Percentiles rank a stretch among this genome's conserved stretches.
These are phyloP conservation scores for Chalciporus sphaerocephalus DNA, from an alignment of 768 basidiomycete species.

Conservation along the genomic window DNA sequence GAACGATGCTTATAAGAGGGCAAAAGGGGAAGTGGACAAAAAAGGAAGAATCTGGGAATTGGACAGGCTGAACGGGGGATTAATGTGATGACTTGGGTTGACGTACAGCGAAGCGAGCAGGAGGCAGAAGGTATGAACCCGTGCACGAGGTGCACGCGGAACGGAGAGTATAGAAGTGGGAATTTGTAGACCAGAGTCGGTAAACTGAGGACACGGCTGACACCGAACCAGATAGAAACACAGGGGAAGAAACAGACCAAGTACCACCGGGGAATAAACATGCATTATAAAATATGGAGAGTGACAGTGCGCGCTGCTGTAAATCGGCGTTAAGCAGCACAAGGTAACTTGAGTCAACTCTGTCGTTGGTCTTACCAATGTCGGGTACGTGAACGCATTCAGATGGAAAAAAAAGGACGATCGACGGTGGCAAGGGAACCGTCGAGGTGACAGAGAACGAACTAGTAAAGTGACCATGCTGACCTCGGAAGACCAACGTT, in stretches of 20 bases:
- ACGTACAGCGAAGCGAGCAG: conserved; percentile 35
- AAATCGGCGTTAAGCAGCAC: conserved; percentile 4
- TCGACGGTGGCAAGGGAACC: conserved; percentile 9
- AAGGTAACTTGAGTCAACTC: conserved; percentile 6
- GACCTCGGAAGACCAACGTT: background rate
- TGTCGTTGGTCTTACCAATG: conserved; percentile 15
- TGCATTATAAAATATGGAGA: no score
- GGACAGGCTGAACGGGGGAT: conserved; percentile 28
- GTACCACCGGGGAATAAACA: background rate
- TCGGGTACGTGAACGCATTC: background rate
- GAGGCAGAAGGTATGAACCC: conserved; percentile 23
- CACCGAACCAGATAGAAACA: conserved; percentile 12
- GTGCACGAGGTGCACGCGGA: conserved; percentile 20
- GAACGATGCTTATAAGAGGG: conserved; percentile 31
- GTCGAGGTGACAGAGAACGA: conserved; percentile 15
- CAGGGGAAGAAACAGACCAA: conserved; percentile 1
- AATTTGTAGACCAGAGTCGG: conserved; percentile 17
- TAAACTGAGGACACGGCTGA: conserved; percentile 1
- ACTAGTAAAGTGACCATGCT: conserved; percentile 2
- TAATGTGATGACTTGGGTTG: conserved; percentile 31
- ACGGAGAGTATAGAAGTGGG: conserved; percentile 17
- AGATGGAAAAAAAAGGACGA: conserved; percentile 4
- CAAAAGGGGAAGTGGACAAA: conserved; percentile 32
- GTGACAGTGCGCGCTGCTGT: no score
- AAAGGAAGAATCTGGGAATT: conserved; percentile 33